Evolutionary conservation across 2,329 filamentous ascomycete species (phyloP).

Genomic region (Cordyceps tenuipes): DNA sequence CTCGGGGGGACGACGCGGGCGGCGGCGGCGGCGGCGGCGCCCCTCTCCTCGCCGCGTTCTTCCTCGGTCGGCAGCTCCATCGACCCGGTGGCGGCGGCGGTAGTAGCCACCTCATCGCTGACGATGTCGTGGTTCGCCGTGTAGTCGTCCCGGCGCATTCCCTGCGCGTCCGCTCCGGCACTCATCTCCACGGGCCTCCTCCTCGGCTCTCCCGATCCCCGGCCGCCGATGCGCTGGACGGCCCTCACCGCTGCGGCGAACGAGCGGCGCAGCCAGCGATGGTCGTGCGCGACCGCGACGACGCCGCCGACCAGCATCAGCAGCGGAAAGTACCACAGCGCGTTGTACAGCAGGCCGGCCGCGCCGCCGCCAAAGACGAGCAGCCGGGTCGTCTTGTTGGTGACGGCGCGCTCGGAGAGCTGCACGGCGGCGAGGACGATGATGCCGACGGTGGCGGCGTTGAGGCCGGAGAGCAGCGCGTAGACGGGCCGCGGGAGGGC

Average conservation of each 20-base stretch:
- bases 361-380: conserved; percentile 55
- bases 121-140: conserved; percentile 4
- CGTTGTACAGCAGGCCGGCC: conserved; percentile 61
- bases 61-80: background rate
- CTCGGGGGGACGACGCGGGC: conserved; percentile 22
- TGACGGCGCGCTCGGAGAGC: conserved; percentile 59
- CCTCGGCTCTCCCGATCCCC: background rate
- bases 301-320: conserved; percentile 50
- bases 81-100: too few species aligned
- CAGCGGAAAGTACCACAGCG: conserved; percentile 66
- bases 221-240: background rate
- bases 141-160: conserved; percentile 5
- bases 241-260: background rate
- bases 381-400: conserved; percentile 52
- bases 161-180: background rate
- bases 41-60: background rate
- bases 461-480: conserved; percentile 62
- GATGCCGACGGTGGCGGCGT: conserved; percentile 63
- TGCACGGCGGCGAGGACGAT: conserved; percentile 62
- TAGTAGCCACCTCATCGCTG: background rate
- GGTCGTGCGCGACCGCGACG: conserved; percentile 48
- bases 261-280: conserved; percentile 36
- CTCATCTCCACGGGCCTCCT: background rate
- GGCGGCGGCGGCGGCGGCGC: background rate
- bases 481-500: conserved; percentile 55